Conservation (phyloP, 148 eudicot genomes). For the Rhododendron henanense region DNA sequence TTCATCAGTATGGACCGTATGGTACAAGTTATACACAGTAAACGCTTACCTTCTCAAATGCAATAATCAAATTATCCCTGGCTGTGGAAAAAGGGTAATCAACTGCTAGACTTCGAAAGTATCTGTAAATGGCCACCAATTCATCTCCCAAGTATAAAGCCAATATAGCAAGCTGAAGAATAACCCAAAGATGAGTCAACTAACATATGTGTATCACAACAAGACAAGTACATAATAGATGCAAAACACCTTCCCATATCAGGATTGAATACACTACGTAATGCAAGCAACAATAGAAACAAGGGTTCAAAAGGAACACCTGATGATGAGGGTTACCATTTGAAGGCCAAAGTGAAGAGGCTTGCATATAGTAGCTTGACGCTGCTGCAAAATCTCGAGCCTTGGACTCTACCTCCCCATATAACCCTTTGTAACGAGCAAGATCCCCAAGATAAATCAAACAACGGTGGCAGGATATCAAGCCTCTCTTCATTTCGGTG, state of each 20-base stretch:
- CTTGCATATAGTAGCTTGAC: constrained; percentile 84
- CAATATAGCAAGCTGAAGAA: constrained; percentile 88
- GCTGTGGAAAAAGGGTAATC: constrained; percentile 84
- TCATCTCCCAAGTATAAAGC: constrained; percentile 85
- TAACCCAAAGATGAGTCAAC: not conserved
- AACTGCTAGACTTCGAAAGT: constrained; percentile 93
- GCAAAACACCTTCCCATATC: not conserved
- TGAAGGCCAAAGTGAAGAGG: constrained; percentile 82
- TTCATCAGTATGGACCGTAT: not conserved
- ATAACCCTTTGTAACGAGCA: constrained; percentile 89
- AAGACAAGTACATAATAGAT: not conserved
- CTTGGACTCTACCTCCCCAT: constrained; percentile 86
- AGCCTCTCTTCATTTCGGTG: constrained; percentile 57
- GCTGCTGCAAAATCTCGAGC: constrained; percentile 83
- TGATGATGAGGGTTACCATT: constrained; percentile 98
- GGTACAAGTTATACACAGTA: not conserved
- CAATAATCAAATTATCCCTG: constrained; percentile 89
- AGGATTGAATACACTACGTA: not conserved
- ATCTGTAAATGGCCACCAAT: constrained; percentile 67
- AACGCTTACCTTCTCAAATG: constrained; percentile 82
- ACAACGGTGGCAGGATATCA: constrained; percentile 88
- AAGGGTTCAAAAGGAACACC: constrained; percentile 46
- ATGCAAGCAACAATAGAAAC: not conserved
- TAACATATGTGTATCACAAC: not conserved
- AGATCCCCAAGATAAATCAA: constrained; percentile 94